Evolutionary conservation across 2,329 filamentous ascomycete genomes (phyloP).

Genomic region (Leptographium procerum): DNA sequence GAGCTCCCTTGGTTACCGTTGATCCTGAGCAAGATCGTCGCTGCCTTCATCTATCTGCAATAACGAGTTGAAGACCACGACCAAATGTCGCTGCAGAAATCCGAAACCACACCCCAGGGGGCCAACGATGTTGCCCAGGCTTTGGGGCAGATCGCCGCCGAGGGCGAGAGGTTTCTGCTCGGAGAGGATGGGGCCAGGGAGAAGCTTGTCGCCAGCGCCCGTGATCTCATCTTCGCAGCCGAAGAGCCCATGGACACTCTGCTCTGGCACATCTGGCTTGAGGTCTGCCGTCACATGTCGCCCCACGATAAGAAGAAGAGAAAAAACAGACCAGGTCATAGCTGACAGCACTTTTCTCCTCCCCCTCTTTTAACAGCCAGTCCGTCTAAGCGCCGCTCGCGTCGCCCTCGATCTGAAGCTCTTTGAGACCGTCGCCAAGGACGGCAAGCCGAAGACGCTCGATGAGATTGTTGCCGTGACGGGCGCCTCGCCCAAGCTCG

Average conservation of each 20-base stretch:
- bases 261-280: conserved; percentile 1
- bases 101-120: background rate
- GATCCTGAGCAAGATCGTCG: too few species aligned
- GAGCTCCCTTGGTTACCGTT: too few species aligned
- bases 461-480: background rate
- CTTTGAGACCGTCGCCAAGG: background rate
- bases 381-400: background rate
- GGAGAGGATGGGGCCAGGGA: background rate
- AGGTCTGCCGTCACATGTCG: background rate
- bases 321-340: too few species aligned
- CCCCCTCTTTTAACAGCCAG: background rate
- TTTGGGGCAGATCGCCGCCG: background rate
- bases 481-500: background rate
- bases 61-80: background rate
- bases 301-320: too few species aligned
- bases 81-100: background rate
- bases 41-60: too few species aligned
- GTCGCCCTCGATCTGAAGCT: background rate
- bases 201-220: background rate
- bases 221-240: background rate
- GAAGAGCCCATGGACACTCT: conserved; percentile 1
- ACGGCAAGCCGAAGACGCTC: background rate
- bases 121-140: background rate
- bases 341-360: too few species aligned
- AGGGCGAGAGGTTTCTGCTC: background rate